phyloP scores from a whole-genome alignment of 2,329 filamentous ascomycete species.

The Aspergillus spinulosporus region DNA sequence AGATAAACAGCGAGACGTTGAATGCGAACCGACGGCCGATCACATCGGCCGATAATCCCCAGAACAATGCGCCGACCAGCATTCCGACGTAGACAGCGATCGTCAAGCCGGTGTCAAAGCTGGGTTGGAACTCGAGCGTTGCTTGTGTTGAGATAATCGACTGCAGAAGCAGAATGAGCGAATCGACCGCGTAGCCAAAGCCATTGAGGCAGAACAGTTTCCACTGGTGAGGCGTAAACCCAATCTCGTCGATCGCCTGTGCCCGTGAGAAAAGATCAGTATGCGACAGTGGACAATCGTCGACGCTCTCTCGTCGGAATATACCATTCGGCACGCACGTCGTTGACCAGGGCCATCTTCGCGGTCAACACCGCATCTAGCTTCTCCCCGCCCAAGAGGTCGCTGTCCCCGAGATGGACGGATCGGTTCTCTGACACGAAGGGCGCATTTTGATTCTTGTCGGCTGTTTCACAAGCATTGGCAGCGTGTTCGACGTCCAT shows the following conservation, averaged over 20 bases:
- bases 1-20: slow-evolving; percentile 74
- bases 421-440: slow-evolving; percentile 2
- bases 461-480: background rate
- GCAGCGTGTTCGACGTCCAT: background rate
- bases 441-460: background rate
- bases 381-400: slow-evolving; percentile 10
- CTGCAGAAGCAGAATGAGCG: slow-evolving; percentile 18
- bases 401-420: background rate
- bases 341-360: slow-evolving; percentile 44
- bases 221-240: slow-evolving; percentile 60
- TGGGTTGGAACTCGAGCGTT: slow-evolving; percentile 10
- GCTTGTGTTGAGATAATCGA: slow-evolving; percentile 11
- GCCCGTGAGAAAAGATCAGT: background rate
- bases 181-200: slow-evolving; percentile 53
- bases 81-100: slow-evolving; percentile 67
- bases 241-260: slow-evolving; percentile 57
- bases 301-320: no score
- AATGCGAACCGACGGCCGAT: slow-evolving; percentile 77
- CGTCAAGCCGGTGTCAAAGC: slow-evolving; percentile 64
- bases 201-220: slow-evolving; percentile 65
- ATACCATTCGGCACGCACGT: slow-evolving; percentile 12
- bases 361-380: slow-evolving; percentile 41
- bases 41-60: slow-evolving; percentile 75
- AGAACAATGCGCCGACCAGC: slow-evolving; percentile 73
- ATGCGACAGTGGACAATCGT: background rate